A percentile compares a stretch with the other conserved stretches of the same genome.
phyloP scores from a whole-genome alignment of 2,329 filamentous ascomycete species.

The Aureobasidium sp. region DNA sequence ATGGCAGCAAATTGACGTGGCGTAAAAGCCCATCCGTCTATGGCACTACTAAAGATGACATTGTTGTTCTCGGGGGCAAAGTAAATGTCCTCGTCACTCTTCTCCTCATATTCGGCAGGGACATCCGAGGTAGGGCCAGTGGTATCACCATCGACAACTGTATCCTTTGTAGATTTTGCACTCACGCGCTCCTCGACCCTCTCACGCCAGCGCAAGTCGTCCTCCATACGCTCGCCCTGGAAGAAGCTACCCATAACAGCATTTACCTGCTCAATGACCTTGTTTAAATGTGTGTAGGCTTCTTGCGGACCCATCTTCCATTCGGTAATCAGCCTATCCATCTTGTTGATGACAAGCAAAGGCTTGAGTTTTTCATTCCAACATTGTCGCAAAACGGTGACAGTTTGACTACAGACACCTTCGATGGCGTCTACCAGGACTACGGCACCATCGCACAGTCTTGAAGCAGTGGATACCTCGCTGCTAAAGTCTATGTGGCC shows the following conservation, averaged over 20 bases:
- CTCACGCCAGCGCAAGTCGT: conserved; percentile 93
- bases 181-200: conserved; percentile 79
- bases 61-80: conserved; percentile 98
- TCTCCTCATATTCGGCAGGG: conserved; percentile 68
- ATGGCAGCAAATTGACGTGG: conserved; percentile 86
- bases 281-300: conserved; percentile 81
- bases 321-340: conserved; percentile 90
- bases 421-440: conserved; percentile 95
- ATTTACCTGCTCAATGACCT: conserved; percentile 91
- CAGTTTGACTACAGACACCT: conserved; percentile 96
- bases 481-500: conserved; percentile 99
- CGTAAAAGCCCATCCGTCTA: conserved; percentile 99
- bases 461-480: conserved; percentile 91
- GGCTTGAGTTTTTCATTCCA: conserved; percentile 96
- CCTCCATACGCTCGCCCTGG: conserved; percentile 96
- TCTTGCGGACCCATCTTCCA: conserved; percentile 87
- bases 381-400: conserved; percentile 88
- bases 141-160: conserved; percentile 52
- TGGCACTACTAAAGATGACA: conserved; percentile 95
- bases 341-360: conserved; percentile 94
- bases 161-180: conserved; percentile 50
- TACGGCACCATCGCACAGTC: conserved; percentile 88
- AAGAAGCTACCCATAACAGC: conserved; percentile 97
- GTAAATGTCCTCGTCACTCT: conserved; percentile 93
- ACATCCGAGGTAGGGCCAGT: conserved; percentile 41